Evolutionary conservation across 202 grass and related monocot species (phyloP), one percentile per base, ranked within the genome.

Genomic region (Carex arenaria): DNA sequence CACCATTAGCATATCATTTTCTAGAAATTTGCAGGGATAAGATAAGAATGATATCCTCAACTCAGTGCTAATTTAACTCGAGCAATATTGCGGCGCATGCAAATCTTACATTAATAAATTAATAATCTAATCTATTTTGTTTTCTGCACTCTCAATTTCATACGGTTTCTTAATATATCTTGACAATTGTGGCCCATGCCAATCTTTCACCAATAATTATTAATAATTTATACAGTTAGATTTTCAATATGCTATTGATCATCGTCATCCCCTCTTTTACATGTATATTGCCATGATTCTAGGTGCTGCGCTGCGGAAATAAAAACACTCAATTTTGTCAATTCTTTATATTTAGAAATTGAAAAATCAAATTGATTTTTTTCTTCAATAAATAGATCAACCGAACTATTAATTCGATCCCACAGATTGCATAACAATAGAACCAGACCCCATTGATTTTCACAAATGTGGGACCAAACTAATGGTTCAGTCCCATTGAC

Each of bases 41-140:
- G 72, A 76, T 76, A 56, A 56, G 52, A 36, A 59, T 7, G 18
- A 57, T 77, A 77, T 77, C 72, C 49, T 75, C 72, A 75, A 31
- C 72, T 75, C 71, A 74, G 2, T 75, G 23, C 13, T 55, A 45
- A 43, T 4, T 59, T 55, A 75, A 4, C 23, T 18, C 4, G 22
- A 30, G 13, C 45, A 52, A 5, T 54, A 54, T 31, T 74, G 5
- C 4, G 53, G 70, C 43, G 22, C 71, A 54, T 74, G 22, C 17
- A 74, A 52, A 53, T 31, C 22, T 54, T 15, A 28, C 22, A 30
- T 53, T 8, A 75, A 75, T 74, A 74, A 54, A 31, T 54, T 52
- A 55, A 55, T 55, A 75, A 55, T 75, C 7, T 32, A 70, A 74
- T 74, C 5, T 28, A 17, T 31, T 53, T 15, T 53, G 11, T 26